Evolutionary conservation across 2,329 filamentous ascomycete genomes (phyloP), one percentile per base, ranked within the genome.

Genomic region (Teratosphaeria zuluensis): DNA sequence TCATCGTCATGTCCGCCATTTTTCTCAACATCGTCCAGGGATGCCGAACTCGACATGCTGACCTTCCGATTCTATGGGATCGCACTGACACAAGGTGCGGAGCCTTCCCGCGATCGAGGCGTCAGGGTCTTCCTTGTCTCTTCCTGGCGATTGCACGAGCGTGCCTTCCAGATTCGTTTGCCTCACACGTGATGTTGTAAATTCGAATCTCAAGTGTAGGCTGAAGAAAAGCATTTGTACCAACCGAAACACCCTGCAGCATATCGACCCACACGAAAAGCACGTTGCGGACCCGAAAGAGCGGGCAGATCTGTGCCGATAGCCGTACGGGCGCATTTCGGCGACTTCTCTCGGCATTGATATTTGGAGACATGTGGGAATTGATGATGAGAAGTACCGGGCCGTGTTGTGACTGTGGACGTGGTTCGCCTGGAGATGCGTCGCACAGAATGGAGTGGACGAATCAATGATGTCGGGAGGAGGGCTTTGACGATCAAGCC

Each of bases 11-110:
- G 42, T 19, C 42, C 42, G 33, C 9, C 11, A 38, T 38, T 38
- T 24, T 58, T 54, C 30, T 58, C 56, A 31, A 54, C 35, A n/a
- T 58, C 56, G 52, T 54, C 56, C 7, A 57, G 24, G 28, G 56
- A 58, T n/a, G 42, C 19, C n/a, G 51, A 54, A 35, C 33, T 38
- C 32, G 56, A 58, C 56, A 58, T 58, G 14, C 33, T 28, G 42
- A 8, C n/a, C 19, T 11, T 48, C 14, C 14, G 14, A 11, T 35
- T 35, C 33, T 14, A 7, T 35, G 33, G 24, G 24, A 28, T 28
- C 33, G 33, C 14, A 14, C 14, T 35, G 33, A 35, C 33, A 11
- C 33, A 35, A 35, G 33, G 33, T 35, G 8, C 9, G 9, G 33
- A 14, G 9, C 33, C 33, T 9, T 35, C 14, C 33, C 2, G 9